Evolutionary conservation across 495 filamentous ascomycete genomes (phyloP), one percentile per base, ranked within the genome.

Genomic region (Chaetomium fimeti): DNA sequence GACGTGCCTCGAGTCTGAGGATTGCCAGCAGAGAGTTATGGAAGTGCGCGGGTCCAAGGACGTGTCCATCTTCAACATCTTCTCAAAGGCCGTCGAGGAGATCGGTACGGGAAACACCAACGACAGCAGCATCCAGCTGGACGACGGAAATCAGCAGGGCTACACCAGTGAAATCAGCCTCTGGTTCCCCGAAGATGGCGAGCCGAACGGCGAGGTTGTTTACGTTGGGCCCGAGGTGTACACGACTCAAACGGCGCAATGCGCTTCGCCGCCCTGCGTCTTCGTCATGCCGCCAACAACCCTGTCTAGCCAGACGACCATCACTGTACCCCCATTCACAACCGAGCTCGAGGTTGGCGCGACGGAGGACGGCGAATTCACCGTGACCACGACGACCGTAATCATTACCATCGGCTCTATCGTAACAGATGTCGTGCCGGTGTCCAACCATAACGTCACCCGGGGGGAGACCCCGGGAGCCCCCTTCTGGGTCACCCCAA

Each of bases 211-310:
- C 52, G 8, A 55, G 28, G n/a, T 55, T 8, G 52, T 55, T 15
- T 55, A 55, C 9, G 13, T 55, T 22, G 52, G 52, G 15, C 18
- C 52, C 29, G 52, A 55, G 52, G 52, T 55, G 0, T 55, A 20
- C 52, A 55, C 52, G 1, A 38, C 28, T 5, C 12, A 55, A 27
- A 55, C 52, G 12, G 52, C 52, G 0, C 52, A 55, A 28, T 55
- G 52, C 20, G 20, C 52, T 2, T 15, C 52, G 0, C 49, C 49
- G 11, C 49, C 49, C 2, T 55, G 52, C 29, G 20, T 55, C 15
- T 38, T 55, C 12, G 52, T 55, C 0, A 15, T 55, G 5, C 52
- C 52, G 3, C 52, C 27, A 1, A 7, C 20, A 0, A 36, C 52
- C 6, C 18, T 55, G 0, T 22, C 27, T 27, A 25, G 13, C 11